Evolutionary conservation across 495 filamentous ascomycete species (phyloP), one percentile per base, ranked within the genome.

Genomic region (Aspergillus biplanus): DNA sequence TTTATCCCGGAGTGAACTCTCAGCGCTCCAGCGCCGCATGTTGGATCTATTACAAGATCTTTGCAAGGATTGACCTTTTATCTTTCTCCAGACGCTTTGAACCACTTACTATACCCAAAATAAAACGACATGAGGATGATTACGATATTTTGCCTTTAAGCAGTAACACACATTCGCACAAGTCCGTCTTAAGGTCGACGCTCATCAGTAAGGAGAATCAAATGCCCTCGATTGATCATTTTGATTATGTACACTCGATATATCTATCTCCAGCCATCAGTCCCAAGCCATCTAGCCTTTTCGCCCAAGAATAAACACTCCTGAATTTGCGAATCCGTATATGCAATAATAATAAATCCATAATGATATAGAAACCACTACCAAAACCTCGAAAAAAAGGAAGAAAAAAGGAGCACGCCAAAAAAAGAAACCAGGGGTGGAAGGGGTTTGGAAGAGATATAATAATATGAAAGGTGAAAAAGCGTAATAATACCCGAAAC

Each of bases 21-120:
- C 75, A 31, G 75, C 66, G 42, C 69, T 91, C 61, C 82, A 87
- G 66, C 78, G 75, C 50, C 81, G 82, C 62, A 88, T 91, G 78
- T 66, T 92, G 48, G 81, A 79, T 37, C 69, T 91, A 48, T 71
- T 90, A 54, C 77, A 87, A 71, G 87, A 89, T 72, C 73, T 89
- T 58, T 89, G 84, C 64, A 76, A 73, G 54, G 83, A 84, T 48
- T 79, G 62, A 75, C 15, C 18, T 7, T 7, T 53, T 12, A 12
- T 31, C 2, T 27, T 27, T 27, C 21, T 27, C 44, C 31, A 34
- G n/a, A 13, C 33, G 9, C 35, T n/a, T 11, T 34, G 48, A 35
- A 47, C 57, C 32, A 16, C 55, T 44, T n/a, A 12, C 16, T 46
- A 48, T 18, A n/a, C n/a, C 21, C 21, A 27, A 2, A 27, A 27